Evolutionary conservation across 2,329 filamentous ascomycete species (phyloP).

Genomic region (Ophiostoma sp.): DNA sequence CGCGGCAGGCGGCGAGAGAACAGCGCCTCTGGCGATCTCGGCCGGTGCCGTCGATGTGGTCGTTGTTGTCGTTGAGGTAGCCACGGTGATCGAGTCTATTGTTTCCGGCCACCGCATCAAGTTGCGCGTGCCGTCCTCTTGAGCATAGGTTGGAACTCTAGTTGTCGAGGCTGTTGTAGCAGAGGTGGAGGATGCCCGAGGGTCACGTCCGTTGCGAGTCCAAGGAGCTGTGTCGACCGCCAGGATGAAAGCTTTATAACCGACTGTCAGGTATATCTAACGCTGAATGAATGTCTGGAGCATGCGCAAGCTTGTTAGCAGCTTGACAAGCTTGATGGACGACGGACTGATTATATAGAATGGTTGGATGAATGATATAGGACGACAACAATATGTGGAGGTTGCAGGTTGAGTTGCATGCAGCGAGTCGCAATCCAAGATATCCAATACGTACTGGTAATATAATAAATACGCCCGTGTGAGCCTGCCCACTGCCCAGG

Average conservation of each 20-base stretch:
- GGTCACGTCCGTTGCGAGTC: conserved; percentile 8
- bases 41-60: conserved; percentile 11
- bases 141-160: background rate
- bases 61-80: conserved; percentile 17
- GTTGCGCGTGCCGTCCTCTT: background rate
- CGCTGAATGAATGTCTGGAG: background rate
- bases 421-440: background rate
- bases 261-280: background rate
- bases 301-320: background rate
- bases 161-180: background rate
- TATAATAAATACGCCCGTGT: background rate
- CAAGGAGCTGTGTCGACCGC: conserved; percentile 29
- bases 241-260: conserved; percentile 24
- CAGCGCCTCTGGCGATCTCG: conserved; percentile 3
- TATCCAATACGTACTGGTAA: background rate
- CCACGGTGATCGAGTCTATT: conserved; percentile 16
- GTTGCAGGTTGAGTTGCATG: background rate
- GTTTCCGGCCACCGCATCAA: conserved; percentile 12
- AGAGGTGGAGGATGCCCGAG: background rate
- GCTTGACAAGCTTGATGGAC: background rate
- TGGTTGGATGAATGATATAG: background rate
- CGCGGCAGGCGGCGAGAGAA: conserved; percentile 11
- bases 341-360: background rate
- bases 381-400: background rate
- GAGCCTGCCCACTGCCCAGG: background rate